Conservation (phyloP, 208 protist genomes). For the Trypanosomatidae sp. region DNA sequence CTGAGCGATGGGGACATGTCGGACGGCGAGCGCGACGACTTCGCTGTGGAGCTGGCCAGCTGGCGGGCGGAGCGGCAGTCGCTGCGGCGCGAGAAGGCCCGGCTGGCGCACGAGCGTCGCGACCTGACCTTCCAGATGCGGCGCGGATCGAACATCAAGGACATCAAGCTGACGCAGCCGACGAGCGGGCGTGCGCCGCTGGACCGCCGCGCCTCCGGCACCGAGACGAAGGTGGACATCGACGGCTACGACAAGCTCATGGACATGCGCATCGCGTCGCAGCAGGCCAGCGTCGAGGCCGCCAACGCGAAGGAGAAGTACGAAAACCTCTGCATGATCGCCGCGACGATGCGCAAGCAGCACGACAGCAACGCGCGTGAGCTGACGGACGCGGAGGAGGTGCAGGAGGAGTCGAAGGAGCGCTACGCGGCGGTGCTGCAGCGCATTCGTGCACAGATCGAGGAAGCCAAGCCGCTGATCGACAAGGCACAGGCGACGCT, state of each 20-base stretch:
- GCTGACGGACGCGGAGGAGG: constrained; percentile 8
- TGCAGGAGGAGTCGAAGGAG: constrained; percentile 7
- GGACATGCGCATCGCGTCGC: constrained; percentile 41
- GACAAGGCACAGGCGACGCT: constrained; percentile 6
- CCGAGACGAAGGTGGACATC: constrained; percentile 29
- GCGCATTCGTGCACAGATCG: not conserved
- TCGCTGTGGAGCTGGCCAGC: constrained; percentile 29
- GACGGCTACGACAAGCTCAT: constrained; percentile 40
- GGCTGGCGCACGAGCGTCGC: constrained; percentile 31
- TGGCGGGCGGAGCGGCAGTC: constrained; percentile 57
- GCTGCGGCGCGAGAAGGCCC: constrained; percentile 35
- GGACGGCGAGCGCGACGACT: constrained; percentile 19
- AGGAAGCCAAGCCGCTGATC: constrained; percentile 17
- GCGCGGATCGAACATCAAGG: constrained; percentile 76
- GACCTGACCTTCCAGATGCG: constrained; percentile 57
- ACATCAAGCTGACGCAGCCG: constrained; percentile 26
- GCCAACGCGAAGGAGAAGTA: constrained; percentile 29
- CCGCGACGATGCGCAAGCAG: constrained; percentile 12
- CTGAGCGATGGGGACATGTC: constrained; percentile 46
- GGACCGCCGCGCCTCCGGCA: constrained; percentile 18
- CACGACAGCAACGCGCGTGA: constrained; percentile 7
- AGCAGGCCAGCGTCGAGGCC: constrained; percentile 26
- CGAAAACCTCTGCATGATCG: constrained; percentile 3
- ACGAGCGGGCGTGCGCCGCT: constrained; percentile 30
- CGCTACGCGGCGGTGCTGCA: constrained; percentile 7